Conservation (phyloP, 2,329 filamentous ascomycete genomes). For the Verticillium klebahnii region DNA sequence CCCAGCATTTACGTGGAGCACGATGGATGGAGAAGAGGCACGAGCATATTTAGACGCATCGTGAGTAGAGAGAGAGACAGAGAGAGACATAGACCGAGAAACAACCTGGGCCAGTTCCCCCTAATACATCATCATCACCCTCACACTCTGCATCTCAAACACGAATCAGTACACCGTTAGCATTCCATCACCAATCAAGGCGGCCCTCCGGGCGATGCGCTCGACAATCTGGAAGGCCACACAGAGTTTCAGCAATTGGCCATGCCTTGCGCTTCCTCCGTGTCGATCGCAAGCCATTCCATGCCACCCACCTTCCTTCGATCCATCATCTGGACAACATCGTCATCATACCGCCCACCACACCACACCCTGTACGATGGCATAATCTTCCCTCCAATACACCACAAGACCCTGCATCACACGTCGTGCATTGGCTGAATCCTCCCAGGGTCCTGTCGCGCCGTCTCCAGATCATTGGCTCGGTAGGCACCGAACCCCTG, state of each 20-base stretch:
- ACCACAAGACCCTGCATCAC: slow-evolving; percentile 1
- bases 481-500: neutral
- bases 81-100: neutral
- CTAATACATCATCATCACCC: neutral
- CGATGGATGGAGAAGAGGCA: neutral
- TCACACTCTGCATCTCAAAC: neutral
- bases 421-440: neutral
- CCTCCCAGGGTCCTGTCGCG: neutral
- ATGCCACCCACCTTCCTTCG: neutral
- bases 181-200: neutral
- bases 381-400: neutral
- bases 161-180: neutral
- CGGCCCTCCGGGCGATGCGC: neutral
- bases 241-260: neutral
- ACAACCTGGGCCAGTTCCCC: neutral
- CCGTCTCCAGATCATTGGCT: neutral
- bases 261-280: neutral
- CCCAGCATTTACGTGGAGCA: neutral
- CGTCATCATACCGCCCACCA: neutral
- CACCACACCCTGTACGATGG: neutral
- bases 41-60: neutral
- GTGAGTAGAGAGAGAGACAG: too few species aligned
- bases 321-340: neutral
- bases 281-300: neutral
- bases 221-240: neutral